phyloP scores from a whole-genome alignment of 345 rosid species.

The Moringa oleifera region DNA sequence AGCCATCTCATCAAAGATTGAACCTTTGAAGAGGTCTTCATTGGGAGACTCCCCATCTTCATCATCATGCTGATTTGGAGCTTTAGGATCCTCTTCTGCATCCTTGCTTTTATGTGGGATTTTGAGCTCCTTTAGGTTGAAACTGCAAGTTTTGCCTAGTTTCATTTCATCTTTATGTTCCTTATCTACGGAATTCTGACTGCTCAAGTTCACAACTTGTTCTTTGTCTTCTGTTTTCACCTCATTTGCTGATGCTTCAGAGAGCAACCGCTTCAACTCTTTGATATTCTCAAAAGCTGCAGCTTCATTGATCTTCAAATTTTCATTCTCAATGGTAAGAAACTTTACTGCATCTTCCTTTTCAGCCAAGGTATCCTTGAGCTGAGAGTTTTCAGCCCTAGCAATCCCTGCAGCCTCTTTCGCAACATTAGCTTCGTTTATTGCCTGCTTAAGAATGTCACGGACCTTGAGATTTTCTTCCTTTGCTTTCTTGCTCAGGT shows the following conservation, averaged over 20 bases:
- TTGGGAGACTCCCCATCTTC: conserved; percentile 18
- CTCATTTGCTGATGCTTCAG: conserved; percentile 28
- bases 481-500: conserved; percentile 31
- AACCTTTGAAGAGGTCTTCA: conserved; percentile 56
- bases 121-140: conserved; percentile 50
- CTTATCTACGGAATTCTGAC: conserved; percentile 22
- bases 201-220: conserved; percentile 18
- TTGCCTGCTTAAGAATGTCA: conserved; percentile 80
- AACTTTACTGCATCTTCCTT: conserved; percentile 62
- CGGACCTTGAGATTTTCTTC: conserved; percentile 65
- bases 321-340: conserved; percentile 55
- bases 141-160: conserved; percentile 39
- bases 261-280: conserved; percentile 49
- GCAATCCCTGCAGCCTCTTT: conserved; percentile 85
- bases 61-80: conserved; percentile 6
- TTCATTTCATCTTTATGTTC: conserved; percentile 26
- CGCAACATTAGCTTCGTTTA: conserved; percentile 79
- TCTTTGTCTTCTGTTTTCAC: conserved; percentile 16
- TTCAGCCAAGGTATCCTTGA: conserved; percentile 50
- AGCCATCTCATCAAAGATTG: conserved; percentile 57
- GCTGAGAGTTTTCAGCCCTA: conserved; percentile 60
- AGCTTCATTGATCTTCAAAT: conserved; percentile 53
- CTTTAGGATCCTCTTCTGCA: conserved; percentile 20
- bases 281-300: conserved; percentile 47
- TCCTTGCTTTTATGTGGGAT: conserved; percentile 37